phyloP scores from a whole-genome alignment of 768 basidiomycete genomes.

The Tylopilus balloui region DNA sequence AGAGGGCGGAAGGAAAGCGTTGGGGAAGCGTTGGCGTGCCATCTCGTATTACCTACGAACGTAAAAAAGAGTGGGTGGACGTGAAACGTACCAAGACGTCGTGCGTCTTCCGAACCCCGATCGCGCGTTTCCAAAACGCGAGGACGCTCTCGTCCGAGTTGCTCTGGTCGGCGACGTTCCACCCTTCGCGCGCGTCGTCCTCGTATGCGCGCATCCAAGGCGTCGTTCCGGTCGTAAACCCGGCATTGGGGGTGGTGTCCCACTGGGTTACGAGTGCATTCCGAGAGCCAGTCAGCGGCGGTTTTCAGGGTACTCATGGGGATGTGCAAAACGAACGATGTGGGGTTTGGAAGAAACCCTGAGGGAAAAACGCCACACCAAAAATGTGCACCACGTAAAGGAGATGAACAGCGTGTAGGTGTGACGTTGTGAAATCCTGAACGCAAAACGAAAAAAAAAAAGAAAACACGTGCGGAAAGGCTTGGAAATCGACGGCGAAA shows the following conservation, averaged over 20 bases:
- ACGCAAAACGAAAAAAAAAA: background rate
- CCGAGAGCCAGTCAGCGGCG: too few species aligned
- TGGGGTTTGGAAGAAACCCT: too few species aligned
- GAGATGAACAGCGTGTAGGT: background rate
- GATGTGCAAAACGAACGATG: background rate
- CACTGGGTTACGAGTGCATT: too few species aligned
- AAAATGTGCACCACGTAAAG: background rate
- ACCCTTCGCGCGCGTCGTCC: conserved; percentile 45
- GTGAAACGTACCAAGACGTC: conserved; percentile 45
- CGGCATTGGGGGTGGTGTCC: conserved; percentile 49
- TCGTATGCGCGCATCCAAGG: conserved; percentile 79
- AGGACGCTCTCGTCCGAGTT: conserved; percentile 42
- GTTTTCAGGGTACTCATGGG: background rate
- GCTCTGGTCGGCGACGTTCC: conserved; percentile 42
- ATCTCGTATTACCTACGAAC: too few species aligned
- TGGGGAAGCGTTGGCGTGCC: too few species aligned
- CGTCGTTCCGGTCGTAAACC: conserved; percentile 55
- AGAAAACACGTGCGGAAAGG: background rate
- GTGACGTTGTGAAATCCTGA: background rate
- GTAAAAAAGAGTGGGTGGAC: too few species aligned
- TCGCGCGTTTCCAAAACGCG: conserved; percentile 56
- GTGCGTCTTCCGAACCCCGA: conserved; percentile 49
- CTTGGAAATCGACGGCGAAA: background rate
- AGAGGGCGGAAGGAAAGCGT: too few species aligned
- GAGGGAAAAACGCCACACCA: background rate